A percentile compares a stretch with the other conserved stretches of the same genome.
Conservation (phyloP, 169 alveolate genomes). For the Plasmodium relictum region DNA sequence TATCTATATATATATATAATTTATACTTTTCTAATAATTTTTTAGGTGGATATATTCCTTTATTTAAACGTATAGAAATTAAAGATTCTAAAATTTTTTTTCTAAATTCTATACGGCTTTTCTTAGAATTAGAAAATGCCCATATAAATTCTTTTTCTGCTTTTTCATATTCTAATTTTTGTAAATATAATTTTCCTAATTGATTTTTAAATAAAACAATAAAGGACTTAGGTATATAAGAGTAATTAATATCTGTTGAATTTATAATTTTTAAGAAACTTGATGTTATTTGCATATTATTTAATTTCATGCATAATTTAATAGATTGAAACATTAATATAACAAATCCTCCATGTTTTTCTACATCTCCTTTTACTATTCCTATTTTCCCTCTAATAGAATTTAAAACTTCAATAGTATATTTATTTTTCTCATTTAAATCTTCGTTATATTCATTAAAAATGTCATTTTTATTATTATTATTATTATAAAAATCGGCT, state of each 20-base stretch:
- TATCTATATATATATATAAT: constrained; percentile 28
- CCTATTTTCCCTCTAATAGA: constrained; percentile 82
- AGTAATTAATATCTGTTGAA: constrained; percentile 72
- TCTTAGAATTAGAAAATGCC: constrained; percentile 79
- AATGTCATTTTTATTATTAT: constrained; percentile 37
- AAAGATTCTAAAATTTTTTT: constrained; percentile 31
- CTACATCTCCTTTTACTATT: constrained; percentile 63
- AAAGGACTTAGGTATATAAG: constrained; percentile 75
- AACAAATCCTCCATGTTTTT: constrained; percentile 80
- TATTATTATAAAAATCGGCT: constrained; percentile 32
- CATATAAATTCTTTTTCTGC: constrained; percentile 80
- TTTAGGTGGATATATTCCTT: constrained; percentile 54
- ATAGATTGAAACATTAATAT: constrained; percentile 81
- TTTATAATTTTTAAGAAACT: constrained; percentile 80
- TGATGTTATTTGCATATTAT: constrained; percentile 83
- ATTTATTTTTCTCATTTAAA: constrained; percentile 43
- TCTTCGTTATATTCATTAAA: constrained; percentile 56
- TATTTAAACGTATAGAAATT: constrained; percentile 38
- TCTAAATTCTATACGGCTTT: constrained; percentile 36
- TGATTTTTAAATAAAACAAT: constrained; percentile 79
- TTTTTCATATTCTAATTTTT: constrained; percentile 77
- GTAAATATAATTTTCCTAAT: constrained; percentile 80
- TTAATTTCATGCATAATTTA: constrained; percentile 80
- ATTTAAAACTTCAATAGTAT: constrained; percentile 79
- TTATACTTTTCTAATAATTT: constrained; percentile 31